Base-by-base conservation (phyloP, 2,329 filamentous ascomycete genomes). In the Stachybotrys chartarum region DNA sequence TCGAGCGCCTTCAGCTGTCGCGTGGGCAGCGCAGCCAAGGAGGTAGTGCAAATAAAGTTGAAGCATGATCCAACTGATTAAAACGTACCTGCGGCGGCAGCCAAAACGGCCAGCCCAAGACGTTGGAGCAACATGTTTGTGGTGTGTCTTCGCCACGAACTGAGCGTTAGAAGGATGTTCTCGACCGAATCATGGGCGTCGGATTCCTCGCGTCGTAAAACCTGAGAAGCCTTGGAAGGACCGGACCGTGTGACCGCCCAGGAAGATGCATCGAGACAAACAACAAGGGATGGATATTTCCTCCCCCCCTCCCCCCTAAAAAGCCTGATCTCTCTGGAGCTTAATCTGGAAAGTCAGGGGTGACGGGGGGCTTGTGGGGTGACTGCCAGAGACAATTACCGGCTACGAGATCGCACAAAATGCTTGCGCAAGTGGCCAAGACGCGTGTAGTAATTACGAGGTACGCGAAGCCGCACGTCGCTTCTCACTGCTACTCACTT, bases 121-220 rank as follows among this genome's bases (percentile, higher is more conserved):
- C 50, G 30, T 18, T 44, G 32, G n/a, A 52, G 18, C 50, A 52
- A 44, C 50, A 52, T 52, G n/a, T 52, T 17, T 51, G 49, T 24
- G 24, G 24, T 24, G 24, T 24, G 24, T 24, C 3, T 24, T 24
- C 24, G 24, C 24, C 24, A 24, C 24, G 24, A 24, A 24, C 24
- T 24, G 14, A 42, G 35, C 35, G 35, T 14, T 42, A 42, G 8
- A 10, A 42, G 10, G 35, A 42, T 10, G 5, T 10, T 42, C 35
- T 14, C 35, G 14, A 42, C 35, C 10, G 5, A 42, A 14, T 42
- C 35, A 42, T 42, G 35, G 14, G 35, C 10, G 35, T 42, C 14
- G 3, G 14, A 42, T 42, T 10, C 14, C 35, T 42, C 35, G 35
- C 35, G 35, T 14, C 14, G 35, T 42, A 42, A 42, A 14, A 3